These are phyloP conservation scores for Monosporascus sp. DNA, from an alignment of 2,329 filamentous ascomycete genomes.

Conservation along the genomic window DNA sequence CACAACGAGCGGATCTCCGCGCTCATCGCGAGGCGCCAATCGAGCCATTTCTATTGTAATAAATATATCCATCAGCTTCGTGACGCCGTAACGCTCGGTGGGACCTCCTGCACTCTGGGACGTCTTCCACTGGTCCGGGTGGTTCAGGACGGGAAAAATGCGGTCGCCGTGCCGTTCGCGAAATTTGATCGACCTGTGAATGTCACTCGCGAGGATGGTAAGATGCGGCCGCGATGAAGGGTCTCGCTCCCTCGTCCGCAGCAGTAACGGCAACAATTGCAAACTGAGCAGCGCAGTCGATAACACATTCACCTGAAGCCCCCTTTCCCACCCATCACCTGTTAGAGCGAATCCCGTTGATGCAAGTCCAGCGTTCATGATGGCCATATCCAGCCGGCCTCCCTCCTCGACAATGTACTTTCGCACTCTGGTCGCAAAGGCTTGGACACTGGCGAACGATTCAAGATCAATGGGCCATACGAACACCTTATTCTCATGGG, in stretches of 20 bases:
- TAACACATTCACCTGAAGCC: not conserved
- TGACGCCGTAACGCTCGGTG: not conserved
- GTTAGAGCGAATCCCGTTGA: not conserved
- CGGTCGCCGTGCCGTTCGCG: not conserved
- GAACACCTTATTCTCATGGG: not conserved
- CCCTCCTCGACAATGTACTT: not conserved
- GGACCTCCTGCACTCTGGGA: not conserved
- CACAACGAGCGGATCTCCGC: not conserved
- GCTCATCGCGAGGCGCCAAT: not conserved
- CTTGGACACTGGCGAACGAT: not conserved
- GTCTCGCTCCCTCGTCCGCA: not conserved
- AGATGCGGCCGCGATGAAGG: not conserved
- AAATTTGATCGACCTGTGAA: not conserved
- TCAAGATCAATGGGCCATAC: not conserved
- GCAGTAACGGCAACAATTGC: not conserved
- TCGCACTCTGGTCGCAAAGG: not conserved
- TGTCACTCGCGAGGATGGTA: not conserved
- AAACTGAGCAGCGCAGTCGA: not conserved
- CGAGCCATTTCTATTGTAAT: not conserved
- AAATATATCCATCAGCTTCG: not conserved
- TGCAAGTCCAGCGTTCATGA: not conserved
- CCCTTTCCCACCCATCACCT: not conserved
- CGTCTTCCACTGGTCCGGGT: not conserved
- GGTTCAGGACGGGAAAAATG: not conserved
- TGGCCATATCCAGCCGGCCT: not conserved